phyloP scores from a whole-genome alignment of 2,329 filamentous ascomycete genomes.

The Lachnellula willkommii region DNA sequence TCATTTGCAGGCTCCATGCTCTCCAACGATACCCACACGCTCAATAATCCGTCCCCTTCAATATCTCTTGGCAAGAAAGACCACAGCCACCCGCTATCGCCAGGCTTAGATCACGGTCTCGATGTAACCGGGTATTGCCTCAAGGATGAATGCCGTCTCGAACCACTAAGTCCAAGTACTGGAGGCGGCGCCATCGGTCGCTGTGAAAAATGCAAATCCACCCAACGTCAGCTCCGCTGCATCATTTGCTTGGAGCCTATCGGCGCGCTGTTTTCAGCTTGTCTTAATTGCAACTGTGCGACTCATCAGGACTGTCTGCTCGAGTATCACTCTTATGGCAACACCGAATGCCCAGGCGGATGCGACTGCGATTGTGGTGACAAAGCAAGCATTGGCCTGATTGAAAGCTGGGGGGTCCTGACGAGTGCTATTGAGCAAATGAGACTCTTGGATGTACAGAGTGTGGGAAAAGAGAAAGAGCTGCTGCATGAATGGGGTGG shows the following conservation, averaged over 20 bases:
- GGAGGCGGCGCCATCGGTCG: constrained; percentile 42
- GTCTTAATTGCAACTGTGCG: constrained; percentile 58
- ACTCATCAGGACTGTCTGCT: constrained; percentile 50
- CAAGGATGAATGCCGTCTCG: constrained; percentile 56
- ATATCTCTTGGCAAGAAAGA: constrained; percentile 55
- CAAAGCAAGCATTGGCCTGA: constrained; percentile 50
- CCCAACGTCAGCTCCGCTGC: constrained; percentile 54
- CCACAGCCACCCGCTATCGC: constrained; percentile 41
- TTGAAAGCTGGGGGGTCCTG: constrained; percentile 58
- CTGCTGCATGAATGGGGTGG: constrained; percentile 3
- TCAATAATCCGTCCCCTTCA: constrained; percentile 35
- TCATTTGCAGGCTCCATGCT: constrained; percentile 24
- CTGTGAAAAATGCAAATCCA: constrained; percentile 45
- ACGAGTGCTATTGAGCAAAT: constrained; percentile 35
- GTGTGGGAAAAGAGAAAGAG: constrained; percentile 6
- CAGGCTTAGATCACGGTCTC: constrained; percentile 48
- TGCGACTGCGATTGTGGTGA: constrained; percentile 59
- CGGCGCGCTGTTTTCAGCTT: constrained; percentile 54
- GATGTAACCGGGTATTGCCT: constrained; percentile 60
- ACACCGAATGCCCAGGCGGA: constrained; percentile 55
- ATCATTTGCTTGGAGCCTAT: constrained; percentile 59
- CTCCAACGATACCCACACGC: constrained; percentile 24
- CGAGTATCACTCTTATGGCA: constrained; percentile 31
- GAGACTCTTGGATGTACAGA: constrained; percentile 18
- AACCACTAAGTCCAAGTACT: constrained; percentile 44